phyloP scores from a whole-genome alignment of 768 basidiomycete genomes.

The Mycena leptocephala region DNA sequence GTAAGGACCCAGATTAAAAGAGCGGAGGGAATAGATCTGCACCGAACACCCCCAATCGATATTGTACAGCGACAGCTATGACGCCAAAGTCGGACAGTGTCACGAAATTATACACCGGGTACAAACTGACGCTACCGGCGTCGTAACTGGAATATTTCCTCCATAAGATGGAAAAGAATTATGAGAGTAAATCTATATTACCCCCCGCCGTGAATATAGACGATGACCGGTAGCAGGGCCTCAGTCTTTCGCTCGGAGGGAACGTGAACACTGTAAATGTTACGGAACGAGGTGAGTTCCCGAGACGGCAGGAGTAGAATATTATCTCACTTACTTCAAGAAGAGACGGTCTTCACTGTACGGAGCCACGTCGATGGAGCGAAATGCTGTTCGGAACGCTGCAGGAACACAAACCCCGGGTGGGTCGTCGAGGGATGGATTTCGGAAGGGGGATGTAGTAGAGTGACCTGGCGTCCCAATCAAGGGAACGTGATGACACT shows the following conservation, averaged over 20 bases:
- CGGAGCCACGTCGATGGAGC: neutral
- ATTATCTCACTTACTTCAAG: slow-evolving; percentile 41
- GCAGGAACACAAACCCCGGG: neutral
- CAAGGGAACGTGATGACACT: slow-evolving; percentile 41
- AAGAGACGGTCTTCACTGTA: slow-evolving; percentile 54
- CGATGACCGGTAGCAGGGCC: slow-evolving; percentile 47
- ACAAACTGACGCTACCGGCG: slow-evolving; percentile 31
- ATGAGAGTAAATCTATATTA: slow-evolving; percentile 7
- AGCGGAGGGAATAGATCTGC: neutral
- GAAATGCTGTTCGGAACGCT: neutral
- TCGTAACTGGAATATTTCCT: slow-evolving; percentile 40
- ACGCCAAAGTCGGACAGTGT: slow-evolving; percentile 39
- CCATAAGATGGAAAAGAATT: neutral
- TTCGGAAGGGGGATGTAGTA: slow-evolving; percentile 19
- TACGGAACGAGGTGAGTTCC: no score
- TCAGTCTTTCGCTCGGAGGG: slow-evolving; percentile 37
- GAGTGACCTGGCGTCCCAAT: slow-evolving; percentile 11
- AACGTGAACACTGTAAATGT: slow-evolving; percentile 46
- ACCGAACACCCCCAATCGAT: slow-evolving; percentile 54
- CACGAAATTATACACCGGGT: slow-evolving; percentile 43
- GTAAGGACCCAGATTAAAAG: neutral
- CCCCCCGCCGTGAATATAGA: slow-evolving; percentile 58
- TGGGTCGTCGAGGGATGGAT: neutral
- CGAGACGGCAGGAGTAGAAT: neutral
- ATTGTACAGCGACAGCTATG: slow-evolving; percentile 50